Evolutionary conservation across 1,284 basidiomycete species (phyloP).

Genomic region (Ustilago trichophora): DNA sequence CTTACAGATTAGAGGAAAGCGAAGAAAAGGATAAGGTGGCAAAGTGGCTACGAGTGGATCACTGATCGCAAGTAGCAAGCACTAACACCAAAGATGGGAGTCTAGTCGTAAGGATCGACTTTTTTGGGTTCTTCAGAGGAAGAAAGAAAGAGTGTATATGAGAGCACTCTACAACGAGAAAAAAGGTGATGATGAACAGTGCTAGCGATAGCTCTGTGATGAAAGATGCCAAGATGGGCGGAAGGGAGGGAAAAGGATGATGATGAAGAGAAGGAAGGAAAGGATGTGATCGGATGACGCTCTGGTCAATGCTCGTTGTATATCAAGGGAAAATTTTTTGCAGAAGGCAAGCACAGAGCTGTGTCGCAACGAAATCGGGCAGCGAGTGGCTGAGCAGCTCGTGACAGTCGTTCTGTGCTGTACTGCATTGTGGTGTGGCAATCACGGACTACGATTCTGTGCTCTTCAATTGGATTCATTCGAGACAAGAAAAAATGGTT

Average conservation of each 20-base stretch:
- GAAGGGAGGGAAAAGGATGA: conserved; percentile 18
- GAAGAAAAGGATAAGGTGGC: conserved; percentile 1
- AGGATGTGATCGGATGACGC: neutral
- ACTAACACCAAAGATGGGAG: conserved; percentile 20
- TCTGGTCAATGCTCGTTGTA: neutral
- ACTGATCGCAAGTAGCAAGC: conserved; percentile 17
- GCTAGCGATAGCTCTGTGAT: conserved; percentile 46
- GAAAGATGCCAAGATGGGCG: conserved; percentile 30
- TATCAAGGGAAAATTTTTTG: conserved; percentile 34
- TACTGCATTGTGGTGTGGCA: no score
- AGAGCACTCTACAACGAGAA: conserved; percentile 10
- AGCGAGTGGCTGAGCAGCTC: no score
- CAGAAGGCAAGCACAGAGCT: conserved; percentile 3
- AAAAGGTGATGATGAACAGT: conserved; percentile 23
- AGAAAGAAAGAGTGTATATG: conserved; percentile 24
- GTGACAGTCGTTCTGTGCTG: no score
- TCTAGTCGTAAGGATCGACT: conserved; percentile 30
- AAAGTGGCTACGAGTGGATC: conserved; percentile 20
- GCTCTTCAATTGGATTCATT: no score
- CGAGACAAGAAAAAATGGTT: conserved; percentile 3
- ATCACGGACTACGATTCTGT: no score
- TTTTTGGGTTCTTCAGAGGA: conserved; percentile 28
- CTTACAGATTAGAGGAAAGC: neutral
- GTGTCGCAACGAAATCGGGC: no score
- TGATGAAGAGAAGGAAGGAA: conserved; percentile 11